Percentiles rank a stretch among this genome's conserved stretches.
Conservation (phyloP, 371 early-diverging fungal species). For the Zychaea mexicana region DNA sequence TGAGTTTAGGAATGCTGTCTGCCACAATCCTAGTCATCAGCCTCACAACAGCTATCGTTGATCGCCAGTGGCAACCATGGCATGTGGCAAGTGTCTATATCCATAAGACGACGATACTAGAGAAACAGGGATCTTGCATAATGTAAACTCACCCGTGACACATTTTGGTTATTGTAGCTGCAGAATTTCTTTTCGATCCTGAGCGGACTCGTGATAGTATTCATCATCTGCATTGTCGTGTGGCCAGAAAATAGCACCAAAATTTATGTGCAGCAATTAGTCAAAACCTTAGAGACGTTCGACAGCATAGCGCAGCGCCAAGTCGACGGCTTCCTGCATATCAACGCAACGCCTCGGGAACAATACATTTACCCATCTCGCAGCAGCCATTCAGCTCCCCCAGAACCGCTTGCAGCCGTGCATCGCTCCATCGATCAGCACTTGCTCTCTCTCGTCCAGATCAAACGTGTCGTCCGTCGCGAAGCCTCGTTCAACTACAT, state of each 20-base stretch:
- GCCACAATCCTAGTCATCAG: slow-evolving; percentile 46
- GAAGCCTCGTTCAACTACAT: slow-evolving; percentile 39
- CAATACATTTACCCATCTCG: slow-evolving; percentile 13
- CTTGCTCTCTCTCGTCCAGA: slow-evolving; percentile 24
- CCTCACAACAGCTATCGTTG: slow-evolving; percentile 32
- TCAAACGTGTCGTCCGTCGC: slow-evolving; percentile 38
- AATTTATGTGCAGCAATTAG: slow-evolving; percentile 34
- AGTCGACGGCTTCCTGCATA: slow-evolving; percentile 28
- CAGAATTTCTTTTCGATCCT: slow-evolving; percentile 26
- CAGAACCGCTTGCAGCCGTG: slow-evolving; percentile 24
- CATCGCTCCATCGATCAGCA: slow-evolving; percentile 29
- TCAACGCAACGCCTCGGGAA: slow-evolving; percentile 2
- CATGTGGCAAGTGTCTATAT: slow-evolving; percentile 24
- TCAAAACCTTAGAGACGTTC: slow-evolving; percentile 32
- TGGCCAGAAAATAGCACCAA: slow-evolving; percentile 48
- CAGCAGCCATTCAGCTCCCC: background rate
- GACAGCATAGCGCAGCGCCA: slow-evolving; percentile 34
- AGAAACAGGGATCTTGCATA: background rate
- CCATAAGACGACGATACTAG: too few species aligned
- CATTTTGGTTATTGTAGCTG: slow-evolving; percentile 6
- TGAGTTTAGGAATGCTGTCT: slow-evolving; percentile 36
- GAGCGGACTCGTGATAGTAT: slow-evolving; percentile 32
- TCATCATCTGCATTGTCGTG: slow-evolving; percentile 27
- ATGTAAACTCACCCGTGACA: too few species aligned
- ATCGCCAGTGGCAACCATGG: slow-evolving; percentile 25